Evolutionary conservation across 495 filamentous ascomycete species (phyloP).

Genomic region (Penicillium parvum): DNA sequence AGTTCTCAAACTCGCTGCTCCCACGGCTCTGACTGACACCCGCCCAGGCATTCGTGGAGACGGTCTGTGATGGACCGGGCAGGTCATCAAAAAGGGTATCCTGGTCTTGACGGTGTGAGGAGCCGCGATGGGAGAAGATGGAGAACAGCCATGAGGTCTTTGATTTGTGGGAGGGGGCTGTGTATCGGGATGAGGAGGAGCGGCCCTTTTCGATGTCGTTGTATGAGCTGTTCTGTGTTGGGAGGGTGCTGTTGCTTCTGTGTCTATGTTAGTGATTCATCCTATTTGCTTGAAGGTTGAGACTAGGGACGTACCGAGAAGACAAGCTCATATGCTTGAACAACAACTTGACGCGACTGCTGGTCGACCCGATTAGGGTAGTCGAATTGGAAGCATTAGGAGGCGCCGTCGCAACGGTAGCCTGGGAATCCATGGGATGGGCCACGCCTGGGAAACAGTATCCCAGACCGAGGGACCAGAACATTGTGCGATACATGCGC

Average conservation of each 20-base stretch:
- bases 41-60: constrained; percentile 40
- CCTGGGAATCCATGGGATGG: constrained; percentile 9
- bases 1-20: constrained; percentile 19
- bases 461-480: constrained; percentile 26
- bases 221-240: constrained; percentile 3
- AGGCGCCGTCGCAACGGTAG: neutral
- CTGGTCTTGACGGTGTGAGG: constrained; percentile 4
- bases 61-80: constrained; percentile 19
- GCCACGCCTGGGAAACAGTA: constrained; percentile 20
- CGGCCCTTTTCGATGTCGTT: constrained; percentile 27
- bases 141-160: neutral
- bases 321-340: constrained; percentile 18
- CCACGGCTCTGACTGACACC: constrained; percentile 20
- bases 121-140: constrained; percentile 2
- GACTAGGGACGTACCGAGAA: constrained; percentile 12
- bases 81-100: constrained; percentile 17
- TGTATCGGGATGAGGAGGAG: neutral
- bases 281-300: neutral
- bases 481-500: constrained; percentile 59
- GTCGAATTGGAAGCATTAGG: constrained; percentile 7
- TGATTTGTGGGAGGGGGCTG: no score
- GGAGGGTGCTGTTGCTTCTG: constrained; percentile 2
- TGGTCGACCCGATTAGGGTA: constrained; percentile 19
- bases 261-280: neutral
- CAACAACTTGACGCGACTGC: constrained; percentile 24